Evolutionary conservation across 768 basidiomycete species (phyloP).

Genomic region (Trametes coccinea): DNA sequence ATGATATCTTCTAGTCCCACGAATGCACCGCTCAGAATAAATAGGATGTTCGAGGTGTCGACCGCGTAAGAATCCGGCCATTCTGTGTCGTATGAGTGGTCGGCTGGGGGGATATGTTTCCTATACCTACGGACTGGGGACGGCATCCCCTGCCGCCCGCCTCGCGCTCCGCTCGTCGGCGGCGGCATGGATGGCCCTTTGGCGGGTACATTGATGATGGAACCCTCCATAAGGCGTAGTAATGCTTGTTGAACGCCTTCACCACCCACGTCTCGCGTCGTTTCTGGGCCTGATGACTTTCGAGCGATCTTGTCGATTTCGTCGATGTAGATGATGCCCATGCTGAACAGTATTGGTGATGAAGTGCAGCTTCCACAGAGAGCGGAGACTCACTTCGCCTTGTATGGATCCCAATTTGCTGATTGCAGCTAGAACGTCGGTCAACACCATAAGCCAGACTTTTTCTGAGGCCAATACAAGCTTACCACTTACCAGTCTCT

Average conservation of each 20-base stretch:
- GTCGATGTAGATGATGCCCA: conserved; percentile 95
- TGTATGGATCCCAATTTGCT: conserved; percentile 83
- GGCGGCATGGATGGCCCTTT: conserved; percentile 57
- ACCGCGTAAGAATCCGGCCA: conserved; percentile 71
- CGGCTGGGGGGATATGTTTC: not conserved
- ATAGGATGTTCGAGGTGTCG: conserved; percentile 90
- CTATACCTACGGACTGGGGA: conserved; percentile 24
- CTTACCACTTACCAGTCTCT: conserved; percentile 61
- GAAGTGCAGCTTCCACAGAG: conserved; percentile 4
- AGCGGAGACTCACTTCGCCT: conserved; percentile 62
- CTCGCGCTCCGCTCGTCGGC: conserved; percentile 46
- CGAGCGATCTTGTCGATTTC: conserved; percentile 93
- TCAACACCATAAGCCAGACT: too few relatives aligned
- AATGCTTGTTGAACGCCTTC: conserved; percentile 96
- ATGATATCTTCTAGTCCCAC: conserved; percentile 87
- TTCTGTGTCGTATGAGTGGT: conserved; percentile 37
- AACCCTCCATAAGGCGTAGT: conserved; percentile 93
- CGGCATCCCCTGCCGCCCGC: conserved; percentile 42
- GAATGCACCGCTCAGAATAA: conserved; percentile 93
- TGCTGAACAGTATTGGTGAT: conserved; percentile 44
- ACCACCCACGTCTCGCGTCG: conserved; percentile 86
- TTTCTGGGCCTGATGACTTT: conserved; percentile 58
- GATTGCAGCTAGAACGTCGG: conserved; percentile 66
- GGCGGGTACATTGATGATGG: conserved; percentile 76
- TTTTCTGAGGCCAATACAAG: too few relatives aligned